phyloP scores from a whole-genome alignment of 768 basidiomycete genomes.

The Termitomyces sp. region DNA sequence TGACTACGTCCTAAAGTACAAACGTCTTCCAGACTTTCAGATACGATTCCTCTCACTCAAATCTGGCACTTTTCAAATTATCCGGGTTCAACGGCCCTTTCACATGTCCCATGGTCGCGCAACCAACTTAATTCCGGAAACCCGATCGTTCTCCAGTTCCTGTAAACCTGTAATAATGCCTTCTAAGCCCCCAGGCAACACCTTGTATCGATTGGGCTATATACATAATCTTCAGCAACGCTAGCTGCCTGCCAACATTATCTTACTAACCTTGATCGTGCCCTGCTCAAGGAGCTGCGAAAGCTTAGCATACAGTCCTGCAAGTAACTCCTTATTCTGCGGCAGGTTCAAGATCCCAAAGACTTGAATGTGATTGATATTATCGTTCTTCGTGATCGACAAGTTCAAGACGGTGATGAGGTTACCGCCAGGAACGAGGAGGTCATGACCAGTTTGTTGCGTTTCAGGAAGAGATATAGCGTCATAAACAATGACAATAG shows the following conservation, averaged over 20 bases:
- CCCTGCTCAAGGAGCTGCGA: conserved; percentile 21
- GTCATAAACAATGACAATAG: conserved; percentile 21
- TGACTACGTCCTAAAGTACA: not conserved
- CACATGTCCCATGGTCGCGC: conserved; percentile 22
- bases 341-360: conserved; percentile 16
- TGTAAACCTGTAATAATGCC: conserved; percentile 36
- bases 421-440: conserved; percentile 29
- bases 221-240: not conserved
- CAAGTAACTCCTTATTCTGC: conserved; percentile 10
- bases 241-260: not conserved
- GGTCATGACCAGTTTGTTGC: conserved; percentile 16
- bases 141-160: conserved; percentile 31
- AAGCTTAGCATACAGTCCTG: conserved; percentile 11
- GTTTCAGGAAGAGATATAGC: conserved; percentile 19
- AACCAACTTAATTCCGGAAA: conserved; percentile 41
- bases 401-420: conserved; percentile 27
- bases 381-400: conserved; percentile 28
- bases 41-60: not conserved
- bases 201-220: conserved; percentile 39
- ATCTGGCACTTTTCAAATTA: not conserved
- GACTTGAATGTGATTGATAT: conserved; percentile 11
- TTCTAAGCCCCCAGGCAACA: conserved; percentile 34
- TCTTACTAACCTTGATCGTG: conserved; percentile 20
- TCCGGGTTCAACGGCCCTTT: not conserved
- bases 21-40: not conserved